Percentiles rank a stretch among this genome's conserved stretches.
These are phyloP conservation scores for Puccinia hordei DNA, from an alignment of 1,284 basidiomycete genomes.

Conservation along the genomic window DNA sequence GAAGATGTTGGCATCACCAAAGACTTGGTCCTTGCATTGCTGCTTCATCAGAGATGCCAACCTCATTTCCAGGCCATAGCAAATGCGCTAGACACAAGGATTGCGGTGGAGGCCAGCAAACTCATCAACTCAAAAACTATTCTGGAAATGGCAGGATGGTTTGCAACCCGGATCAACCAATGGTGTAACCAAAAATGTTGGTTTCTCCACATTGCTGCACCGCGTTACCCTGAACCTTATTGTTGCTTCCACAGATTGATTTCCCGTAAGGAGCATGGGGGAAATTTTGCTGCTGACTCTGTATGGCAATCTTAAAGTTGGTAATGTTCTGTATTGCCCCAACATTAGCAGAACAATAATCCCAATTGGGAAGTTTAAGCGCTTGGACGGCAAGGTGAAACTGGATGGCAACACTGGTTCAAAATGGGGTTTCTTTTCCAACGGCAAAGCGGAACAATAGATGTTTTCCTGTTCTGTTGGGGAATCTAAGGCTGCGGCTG, in stretches of 20 bases:
- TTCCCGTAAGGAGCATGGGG: neutral
- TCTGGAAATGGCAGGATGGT: too few relatives aligned
- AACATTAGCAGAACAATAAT: neutral
- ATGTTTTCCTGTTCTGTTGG: neutral
- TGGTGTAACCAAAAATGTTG: constrained; percentile 3
- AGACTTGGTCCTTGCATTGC: too few relatives aligned
- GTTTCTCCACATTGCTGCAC: neutral
- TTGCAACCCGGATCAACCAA: constrained; percentile 15
- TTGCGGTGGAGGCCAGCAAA: too few relatives aligned
- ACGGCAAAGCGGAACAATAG: neutral
- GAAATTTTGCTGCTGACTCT: neutral
- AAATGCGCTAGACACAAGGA: too few relatives aligned
- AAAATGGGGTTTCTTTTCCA: neutral
- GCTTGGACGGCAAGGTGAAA: neutral
- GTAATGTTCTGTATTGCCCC: neutral
- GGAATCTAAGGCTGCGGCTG: neutral
- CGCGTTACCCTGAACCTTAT: neutral
- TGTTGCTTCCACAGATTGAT: constrained; percentile 12
- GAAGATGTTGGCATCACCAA: too few relatives aligned
- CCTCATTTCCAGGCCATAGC: too few relatives aligned
- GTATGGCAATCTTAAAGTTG: neutral
- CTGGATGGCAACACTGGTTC: neutral
- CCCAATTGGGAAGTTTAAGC: neutral
- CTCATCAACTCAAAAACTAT: too few relatives aligned
- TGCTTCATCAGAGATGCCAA: too few relatives aligned